phyloP scores from a whole-genome alignment of 1,284 basidiomycete species.

The Tylopilus orsonianus region DNA sequence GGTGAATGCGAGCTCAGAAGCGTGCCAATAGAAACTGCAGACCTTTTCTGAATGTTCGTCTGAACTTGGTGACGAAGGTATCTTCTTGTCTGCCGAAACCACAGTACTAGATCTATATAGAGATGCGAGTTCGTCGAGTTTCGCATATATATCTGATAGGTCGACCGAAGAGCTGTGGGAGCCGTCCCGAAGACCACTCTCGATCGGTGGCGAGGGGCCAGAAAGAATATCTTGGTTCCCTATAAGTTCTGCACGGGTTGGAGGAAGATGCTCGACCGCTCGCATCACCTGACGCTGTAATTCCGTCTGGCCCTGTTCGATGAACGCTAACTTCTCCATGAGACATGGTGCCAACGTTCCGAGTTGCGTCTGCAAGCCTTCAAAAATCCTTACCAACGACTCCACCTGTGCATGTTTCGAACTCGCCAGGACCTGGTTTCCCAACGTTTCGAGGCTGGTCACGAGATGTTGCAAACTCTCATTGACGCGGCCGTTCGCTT shows the following conservation, averaged over 20 bases:
- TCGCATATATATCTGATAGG: slow-evolving; percentile 27
- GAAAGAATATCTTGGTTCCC: slow-evolving; percentile 8
- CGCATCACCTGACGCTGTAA: slow-evolving; percentile 13
- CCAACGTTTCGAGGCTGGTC: slow-evolving; percentile 24
- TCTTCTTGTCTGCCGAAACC: slow-evolving; percentile 5
- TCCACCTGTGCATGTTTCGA: slow-evolving; percentile 20
- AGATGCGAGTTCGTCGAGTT: slow-evolving; percentile 31
- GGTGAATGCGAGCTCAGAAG: not conserved
- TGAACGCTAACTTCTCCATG: slow-evolving; percentile 27
- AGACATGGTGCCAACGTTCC: slow-evolving; percentile 23
- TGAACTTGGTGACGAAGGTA: slow-evolving; percentile 3
- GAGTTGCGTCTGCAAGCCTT: slow-evolving; percentile 23
- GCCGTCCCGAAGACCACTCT: not conserved
- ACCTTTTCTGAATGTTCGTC: slow-evolving; percentile 28
- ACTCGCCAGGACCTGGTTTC: slow-evolving; percentile 13
- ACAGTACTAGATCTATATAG: slow-evolving; percentile 19
- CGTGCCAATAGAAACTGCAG: not conserved
- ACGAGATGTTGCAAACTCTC: slow-evolving; percentile 20
- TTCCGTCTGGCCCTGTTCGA: slow-evolving; percentile 27
- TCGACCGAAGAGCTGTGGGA: slow-evolving; percentile 6
- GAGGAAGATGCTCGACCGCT: slow-evolving; percentile 3
- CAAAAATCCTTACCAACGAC: slow-evolving; percentile 25
- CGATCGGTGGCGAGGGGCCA: not conserved
- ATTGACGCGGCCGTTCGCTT: not conserved
- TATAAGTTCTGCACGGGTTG: not conserved